phyloP scores from a whole-genome alignment of 805 yeast species.

The Barnettozyma sp. region DNA sequence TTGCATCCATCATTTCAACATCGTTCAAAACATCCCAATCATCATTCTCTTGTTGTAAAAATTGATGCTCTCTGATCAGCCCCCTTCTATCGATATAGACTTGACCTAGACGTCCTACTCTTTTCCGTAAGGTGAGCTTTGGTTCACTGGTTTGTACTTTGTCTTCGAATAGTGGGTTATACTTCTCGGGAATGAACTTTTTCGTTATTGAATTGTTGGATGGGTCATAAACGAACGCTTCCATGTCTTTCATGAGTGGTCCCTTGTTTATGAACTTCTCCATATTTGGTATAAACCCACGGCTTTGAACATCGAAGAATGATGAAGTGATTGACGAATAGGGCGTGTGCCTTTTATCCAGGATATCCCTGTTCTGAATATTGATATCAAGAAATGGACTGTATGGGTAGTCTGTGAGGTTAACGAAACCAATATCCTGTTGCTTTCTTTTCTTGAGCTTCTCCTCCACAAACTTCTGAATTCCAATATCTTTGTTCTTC shows the following conservation, averaged over 20 bases:
- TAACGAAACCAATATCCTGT: slow-evolving; percentile 65
- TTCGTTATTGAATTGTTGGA: slow-evolving; percentile 21
- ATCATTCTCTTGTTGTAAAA: slow-evolving; percentile 16
- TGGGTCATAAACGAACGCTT: slow-evolving; percentile 23
- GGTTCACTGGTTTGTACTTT: slow-evolving; percentile 32
- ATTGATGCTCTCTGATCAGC: slow-evolving; percentile 34
- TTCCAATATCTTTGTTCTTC: slow-evolving; percentile 67
- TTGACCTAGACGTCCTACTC: slow-evolving; percentile 67
- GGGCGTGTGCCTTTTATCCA: slow-evolving; percentile 62
- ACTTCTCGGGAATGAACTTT: slow-evolving; percentile 29
- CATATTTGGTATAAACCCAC: slow-evolving; percentile 37
- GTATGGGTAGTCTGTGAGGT: slow-evolving; percentile 79
- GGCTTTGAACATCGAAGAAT: slow-evolving; percentile 55
- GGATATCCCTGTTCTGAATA: slow-evolving; percentile 39
- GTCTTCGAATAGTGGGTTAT: slow-evolving; percentile 30
- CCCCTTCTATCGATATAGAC: slow-evolving; percentile 71
- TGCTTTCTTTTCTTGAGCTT: slow-evolving; percentile 65
- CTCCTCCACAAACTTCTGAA: slow-evolving; percentile 79
- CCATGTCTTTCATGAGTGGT: slow-evolving; percentile 25
- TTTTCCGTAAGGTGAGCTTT: slow-evolving; percentile 58
- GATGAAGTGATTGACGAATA: slow-evolving; percentile 74
- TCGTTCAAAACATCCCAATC: slow-evolving; percentile 13
- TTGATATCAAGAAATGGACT: slow-evolving; percentile 74
- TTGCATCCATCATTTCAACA: slow-evolving; percentile 30
- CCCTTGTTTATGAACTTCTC: slow-evolving; percentile 23